Evolutionary conservation across 202 grass and related monocot species (phyloP).

Genomic region (Carex arenaria): DNA sequence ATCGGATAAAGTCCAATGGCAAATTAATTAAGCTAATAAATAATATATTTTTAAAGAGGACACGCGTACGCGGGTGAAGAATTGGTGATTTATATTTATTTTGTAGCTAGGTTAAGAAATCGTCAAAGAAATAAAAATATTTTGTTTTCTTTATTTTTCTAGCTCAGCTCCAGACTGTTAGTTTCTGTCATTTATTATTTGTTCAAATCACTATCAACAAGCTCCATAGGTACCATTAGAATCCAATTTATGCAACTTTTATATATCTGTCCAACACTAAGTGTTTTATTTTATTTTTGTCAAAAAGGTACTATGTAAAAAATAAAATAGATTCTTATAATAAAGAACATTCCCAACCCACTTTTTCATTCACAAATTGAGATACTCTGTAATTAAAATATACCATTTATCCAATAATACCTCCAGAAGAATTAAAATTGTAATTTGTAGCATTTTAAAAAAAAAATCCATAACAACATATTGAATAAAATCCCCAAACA

Average conservation of each 20-base stretch:
- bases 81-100: constrained; percentile 1
- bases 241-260: not conserved
- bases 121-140: not conserved
- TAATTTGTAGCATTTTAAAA: too few relatives aligned
- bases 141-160: not conserved
- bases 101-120: not conserved
- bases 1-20: not conserved
- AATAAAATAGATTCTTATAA: too few relatives aligned
- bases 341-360: too few relatives aligned
- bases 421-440: too few relatives aligned
- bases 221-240: not conserved
- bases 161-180: not conserved
- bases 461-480: too few relatives aligned
- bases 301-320: not conserved
- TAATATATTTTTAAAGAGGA: not conserved
- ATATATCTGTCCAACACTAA: not conserved
- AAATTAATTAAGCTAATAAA: not conserved
- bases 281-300: not conserved
- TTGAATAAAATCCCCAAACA: too few relatives aligned
- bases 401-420: too few relatives aligned
- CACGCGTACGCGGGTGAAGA: not conserved
- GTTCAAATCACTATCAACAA: not conserved
- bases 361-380: not conserved
- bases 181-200: not conserved
- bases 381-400: not conserved